Evolutionary conservation across 2,329 filamentous ascomycete species (phyloP).

Genomic region (Claviceps sp.): DNA sequence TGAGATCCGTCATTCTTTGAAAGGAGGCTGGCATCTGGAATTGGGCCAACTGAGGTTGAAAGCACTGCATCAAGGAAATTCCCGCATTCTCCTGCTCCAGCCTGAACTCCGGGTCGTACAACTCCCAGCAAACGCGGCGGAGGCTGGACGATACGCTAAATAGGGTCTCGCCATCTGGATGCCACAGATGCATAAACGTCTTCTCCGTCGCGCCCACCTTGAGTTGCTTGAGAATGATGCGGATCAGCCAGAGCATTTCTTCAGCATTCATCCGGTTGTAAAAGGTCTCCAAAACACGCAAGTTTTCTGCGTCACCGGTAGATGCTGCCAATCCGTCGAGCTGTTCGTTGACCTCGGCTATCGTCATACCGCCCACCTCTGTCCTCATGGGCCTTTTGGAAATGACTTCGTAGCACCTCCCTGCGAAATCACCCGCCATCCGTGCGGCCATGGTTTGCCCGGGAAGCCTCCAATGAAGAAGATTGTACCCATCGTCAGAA

Average conservation of each 20-base stretch:
- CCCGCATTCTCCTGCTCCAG: slow-evolving; percentile 64
- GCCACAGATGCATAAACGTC: slow-evolving; percentile 74
- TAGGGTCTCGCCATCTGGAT: slow-evolving; percentile 60
- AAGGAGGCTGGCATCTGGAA: slow-evolving; percentile 73
- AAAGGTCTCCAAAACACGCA: slow-evolving; percentile 69
- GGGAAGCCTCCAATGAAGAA: slow-evolving; percentile 87
- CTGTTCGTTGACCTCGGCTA: slow-evolving; percentile 78
- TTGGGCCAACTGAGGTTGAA: slow-evolving; percentile 88
- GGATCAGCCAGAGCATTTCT: slow-evolving; percentile 87
- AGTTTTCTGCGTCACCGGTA: slow-evolving; percentile 69
- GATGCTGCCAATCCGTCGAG: slow-evolving; percentile 66
- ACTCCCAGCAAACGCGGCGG: slow-evolving; percentile 85
- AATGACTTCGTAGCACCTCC: slow-evolving; percentile 74
- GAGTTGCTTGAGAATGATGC: slow-evolving; percentile 76
- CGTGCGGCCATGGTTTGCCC: slow-evolving; percentile 48
- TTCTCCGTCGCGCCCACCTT: slow-evolving; percentile 69
- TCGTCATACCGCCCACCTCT: slow-evolving; percentile 62
- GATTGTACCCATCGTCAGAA: slow-evolving; percentile 73
- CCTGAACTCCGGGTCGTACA: slow-evolving; percentile 58
- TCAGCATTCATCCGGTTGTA: slow-evolving; percentile 87
- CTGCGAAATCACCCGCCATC: slow-evolving; percentile 83
- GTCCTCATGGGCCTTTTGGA: slow-evolving; percentile 69
- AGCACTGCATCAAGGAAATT: slow-evolving; percentile 81
- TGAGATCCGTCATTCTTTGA: slow-evolving; percentile 59
- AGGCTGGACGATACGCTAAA: slow-evolving; percentile 90